Conservation (phyloP, 139 green algal genomes). For the Haematococcus lacustris region DNA sequence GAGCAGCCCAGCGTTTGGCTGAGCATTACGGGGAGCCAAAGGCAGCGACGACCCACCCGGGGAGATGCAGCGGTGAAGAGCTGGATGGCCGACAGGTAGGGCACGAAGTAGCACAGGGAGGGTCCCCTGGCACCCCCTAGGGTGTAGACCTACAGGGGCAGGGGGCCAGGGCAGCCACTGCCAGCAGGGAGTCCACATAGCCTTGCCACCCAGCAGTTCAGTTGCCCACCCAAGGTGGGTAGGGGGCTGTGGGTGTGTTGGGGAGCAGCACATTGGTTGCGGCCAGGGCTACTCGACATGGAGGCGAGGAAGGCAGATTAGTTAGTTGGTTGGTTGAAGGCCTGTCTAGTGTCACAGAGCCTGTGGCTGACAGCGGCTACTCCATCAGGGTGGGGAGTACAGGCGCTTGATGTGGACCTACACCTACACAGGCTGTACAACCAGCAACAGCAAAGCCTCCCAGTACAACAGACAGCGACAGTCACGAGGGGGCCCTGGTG, state of each 20-base stretch:
- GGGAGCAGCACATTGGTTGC: not conserved
- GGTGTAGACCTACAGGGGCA: constrained; percentile 19
- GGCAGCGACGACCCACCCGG: not conserved
- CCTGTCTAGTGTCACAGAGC: not conserved
- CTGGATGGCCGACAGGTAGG: constrained; percentile 71
- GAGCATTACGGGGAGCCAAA: no score
- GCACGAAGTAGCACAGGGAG: constrained; percentile 64
- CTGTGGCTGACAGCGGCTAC: not conserved
- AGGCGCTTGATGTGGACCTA: not conserved
- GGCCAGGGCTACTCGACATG: not conserved
- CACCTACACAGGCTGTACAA: not conserved
- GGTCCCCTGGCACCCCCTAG: constrained; percentile 47
- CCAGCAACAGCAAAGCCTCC: no score
- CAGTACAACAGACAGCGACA: no score
- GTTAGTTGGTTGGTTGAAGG: not conserved
- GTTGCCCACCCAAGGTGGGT: not conserved
- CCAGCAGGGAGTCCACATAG: not conserved
- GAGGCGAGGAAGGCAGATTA: not conserved
- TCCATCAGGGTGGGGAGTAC: not conserved
- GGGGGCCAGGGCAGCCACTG: not conserved
- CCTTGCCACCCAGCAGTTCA: not conserved
- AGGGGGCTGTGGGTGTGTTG: not conserved
- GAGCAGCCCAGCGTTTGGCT: no score
- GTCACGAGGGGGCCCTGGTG: no score
- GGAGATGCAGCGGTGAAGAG: constrained; percentile 45